These are phyloP conservation scores for Diaporthe vexans DNA, from an alignment of 2,329 filamentous ascomycete species.

Conservation along the genomic window DNA sequence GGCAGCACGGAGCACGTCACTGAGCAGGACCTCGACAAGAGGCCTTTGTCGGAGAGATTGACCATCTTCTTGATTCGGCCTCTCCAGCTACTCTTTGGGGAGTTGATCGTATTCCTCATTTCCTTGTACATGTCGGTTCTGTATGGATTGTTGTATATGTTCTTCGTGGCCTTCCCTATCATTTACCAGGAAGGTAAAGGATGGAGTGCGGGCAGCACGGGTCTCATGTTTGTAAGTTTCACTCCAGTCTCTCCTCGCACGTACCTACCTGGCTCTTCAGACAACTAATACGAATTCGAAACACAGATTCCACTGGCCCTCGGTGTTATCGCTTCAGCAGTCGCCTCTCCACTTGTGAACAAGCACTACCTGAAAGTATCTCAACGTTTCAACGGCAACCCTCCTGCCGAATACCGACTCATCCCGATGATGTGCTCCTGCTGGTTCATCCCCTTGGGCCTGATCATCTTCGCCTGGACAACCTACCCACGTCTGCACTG, in stretches of 20 bases:
- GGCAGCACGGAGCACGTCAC: conserved; percentile 79
- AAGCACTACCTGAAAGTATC: conserved; percentile 80
- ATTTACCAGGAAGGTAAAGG: conserved; percentile 86
- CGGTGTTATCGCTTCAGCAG: conserved; percentile 78
- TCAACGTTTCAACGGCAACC: conserved; percentile 75
- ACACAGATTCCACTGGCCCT: conserved; percentile 78
- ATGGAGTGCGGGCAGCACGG: conserved; percentile 79
- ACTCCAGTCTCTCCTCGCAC: background rate
- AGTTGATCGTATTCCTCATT: conserved; percentile 88
- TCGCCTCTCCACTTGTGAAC: conserved; percentile 81
- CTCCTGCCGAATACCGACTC: conserved; percentile 82
- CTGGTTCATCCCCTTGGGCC: conserved; percentile 75
- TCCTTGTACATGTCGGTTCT: conserved; percentile 88
- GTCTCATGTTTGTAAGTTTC: conserved; percentile 79
- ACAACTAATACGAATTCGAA: background rate
- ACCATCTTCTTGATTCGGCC: conserved; percentile 83
- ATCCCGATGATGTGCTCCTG: conserved; percentile 87
- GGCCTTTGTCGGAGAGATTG: conserved; percentile 77
- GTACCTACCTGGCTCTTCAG: conserved; percentile 34
- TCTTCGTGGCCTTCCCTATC: conserved; percentile 78
- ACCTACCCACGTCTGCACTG: conserved; percentile 77
- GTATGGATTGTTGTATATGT: conserved; percentile 82
- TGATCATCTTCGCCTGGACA: conserved; percentile 72
- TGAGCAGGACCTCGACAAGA: conserved; percentile 82
- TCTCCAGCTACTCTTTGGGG: conserved; percentile 86